Evolutionary conservation across 345 rosid genomes (phyloP), one percentile per base, ranked within the genome.

Genomic region (Citrus mangshanensis): DNA sequence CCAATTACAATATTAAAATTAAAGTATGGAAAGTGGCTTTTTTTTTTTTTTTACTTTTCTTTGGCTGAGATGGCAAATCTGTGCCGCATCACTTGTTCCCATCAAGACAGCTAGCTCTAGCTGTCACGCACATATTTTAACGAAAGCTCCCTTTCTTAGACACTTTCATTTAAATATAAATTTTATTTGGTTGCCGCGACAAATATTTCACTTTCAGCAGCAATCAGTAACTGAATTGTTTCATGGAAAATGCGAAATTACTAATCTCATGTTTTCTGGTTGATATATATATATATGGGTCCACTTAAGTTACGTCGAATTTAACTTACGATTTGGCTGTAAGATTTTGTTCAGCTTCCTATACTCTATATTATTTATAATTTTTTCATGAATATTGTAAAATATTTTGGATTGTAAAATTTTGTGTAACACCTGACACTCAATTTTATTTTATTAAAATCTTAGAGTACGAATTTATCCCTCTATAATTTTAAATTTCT

Each of bases 81-180:
- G 65, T 28, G 81, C 58, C 75, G 54, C 64, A 5, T 61, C 76
- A 68, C 51, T 37, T 14, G 64, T 56, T 80, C 65, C 77, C 32
- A 64, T 82, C 80, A 73, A 25, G 64, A 82, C 85, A 74, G 79
- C 73, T 78, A 55, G 49, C 75, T 82, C 79, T 22, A 75, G 85
- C 79, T 82, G 77, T 75, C 67, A 34, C 19, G 63, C 82, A 70
- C 79, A 40, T 18, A 42, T 27, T 28, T 58, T 21, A 27, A 19
- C 30, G 12, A 60, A 27, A 46, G 51, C 28, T 30, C 38, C 40
- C 38, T 3, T 34, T 35, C 37, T 35, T 5, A 16, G 12, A 61
- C 34, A 37, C 68, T 56, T 14, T 16, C 40, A 24, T 24, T 59
- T n/a, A 13, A 2, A 37, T 4, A 74, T 35, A 30, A 6, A 12